Evolutionary conservation across 257 asterid genomes (phyloP).

Genomic region (Solanum medicagineum): DNA sequence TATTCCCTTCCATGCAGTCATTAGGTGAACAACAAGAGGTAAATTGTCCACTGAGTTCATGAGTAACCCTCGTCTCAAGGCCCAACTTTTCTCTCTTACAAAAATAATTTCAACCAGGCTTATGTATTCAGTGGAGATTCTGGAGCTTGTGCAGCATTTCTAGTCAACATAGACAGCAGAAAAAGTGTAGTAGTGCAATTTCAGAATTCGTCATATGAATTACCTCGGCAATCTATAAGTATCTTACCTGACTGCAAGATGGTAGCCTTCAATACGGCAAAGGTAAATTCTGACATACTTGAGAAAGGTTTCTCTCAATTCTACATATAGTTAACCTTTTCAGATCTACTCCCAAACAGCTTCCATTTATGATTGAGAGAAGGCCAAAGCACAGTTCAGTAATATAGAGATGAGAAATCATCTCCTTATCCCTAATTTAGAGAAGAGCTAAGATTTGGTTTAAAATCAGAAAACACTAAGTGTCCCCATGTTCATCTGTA

Average conservation of each 20-base stretch:
- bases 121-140: constrained; percentile 31
- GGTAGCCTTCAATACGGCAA: constrained; percentile 70
- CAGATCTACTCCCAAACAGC: neutral
- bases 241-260: constrained; percentile 71
- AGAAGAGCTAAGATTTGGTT: neutral
- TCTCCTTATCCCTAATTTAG: neutral
- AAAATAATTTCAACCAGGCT: constrained; percentile 27
- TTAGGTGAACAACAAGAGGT: constrained; percentile 62
- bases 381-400: neutral
- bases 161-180: constrained; percentile 33
- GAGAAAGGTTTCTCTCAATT: neutral
- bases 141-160: constrained; percentile 78
- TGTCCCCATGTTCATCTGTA: neutral
- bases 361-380: neutral
- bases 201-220: constrained; percentile 23
- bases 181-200: constrained; percentile 29
- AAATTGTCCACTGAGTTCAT: neutral
- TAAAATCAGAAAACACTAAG: neutral
- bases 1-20: constrained; percentile 18
- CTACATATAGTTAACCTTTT: neutral
- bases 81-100: neutral
- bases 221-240: constrained; percentile 71
- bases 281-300: constrained; percentile 27
- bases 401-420: neutral
- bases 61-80: neutral